Conservation (phyloP, 345 rosid species). For the Rubroshorea leprosula region DNA sequence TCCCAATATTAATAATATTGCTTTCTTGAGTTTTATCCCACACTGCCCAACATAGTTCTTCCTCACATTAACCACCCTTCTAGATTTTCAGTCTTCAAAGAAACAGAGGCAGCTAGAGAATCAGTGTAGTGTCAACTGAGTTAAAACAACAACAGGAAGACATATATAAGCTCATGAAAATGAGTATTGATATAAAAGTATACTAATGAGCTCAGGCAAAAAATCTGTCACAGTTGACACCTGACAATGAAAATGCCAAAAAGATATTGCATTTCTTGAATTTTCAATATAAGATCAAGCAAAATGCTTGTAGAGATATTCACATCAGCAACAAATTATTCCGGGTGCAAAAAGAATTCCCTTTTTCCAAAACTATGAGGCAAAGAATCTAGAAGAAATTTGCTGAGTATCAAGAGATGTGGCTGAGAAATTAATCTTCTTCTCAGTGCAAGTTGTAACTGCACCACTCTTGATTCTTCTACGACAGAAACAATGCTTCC, state of each 20-base stretch:
- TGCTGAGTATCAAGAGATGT: no score
- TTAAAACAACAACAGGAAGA: neutral
- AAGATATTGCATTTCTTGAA: neutral
- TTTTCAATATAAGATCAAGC: neutral
- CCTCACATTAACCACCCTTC: no score
- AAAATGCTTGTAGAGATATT: neutral
- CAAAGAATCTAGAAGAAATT: no score
- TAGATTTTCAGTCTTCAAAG: no score
- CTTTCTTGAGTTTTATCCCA: no score
- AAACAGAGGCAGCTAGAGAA: no score
- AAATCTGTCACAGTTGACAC: no score
- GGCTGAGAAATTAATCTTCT: no score
- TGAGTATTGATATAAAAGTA: neutral
- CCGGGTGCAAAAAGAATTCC: neutral
- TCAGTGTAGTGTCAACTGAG: no score
- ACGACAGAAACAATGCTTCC: conserved; percentile 66
- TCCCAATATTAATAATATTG: no score
- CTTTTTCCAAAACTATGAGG: neutral
- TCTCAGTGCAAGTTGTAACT: neutral
- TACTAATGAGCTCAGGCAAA: neutral
- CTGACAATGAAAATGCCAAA: neutral
- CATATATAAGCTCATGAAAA: neutral
- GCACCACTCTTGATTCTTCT: conserved; percentile 12
- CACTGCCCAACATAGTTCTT: no score
- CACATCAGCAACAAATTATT: neutral